A percentile compares a stretch with the other conserved stretches of the same genome.
Evolutionary conservation across 2,329 filamentous ascomycete species (phyloP).

Genomic region (Xylariaceae sp.): DNA sequence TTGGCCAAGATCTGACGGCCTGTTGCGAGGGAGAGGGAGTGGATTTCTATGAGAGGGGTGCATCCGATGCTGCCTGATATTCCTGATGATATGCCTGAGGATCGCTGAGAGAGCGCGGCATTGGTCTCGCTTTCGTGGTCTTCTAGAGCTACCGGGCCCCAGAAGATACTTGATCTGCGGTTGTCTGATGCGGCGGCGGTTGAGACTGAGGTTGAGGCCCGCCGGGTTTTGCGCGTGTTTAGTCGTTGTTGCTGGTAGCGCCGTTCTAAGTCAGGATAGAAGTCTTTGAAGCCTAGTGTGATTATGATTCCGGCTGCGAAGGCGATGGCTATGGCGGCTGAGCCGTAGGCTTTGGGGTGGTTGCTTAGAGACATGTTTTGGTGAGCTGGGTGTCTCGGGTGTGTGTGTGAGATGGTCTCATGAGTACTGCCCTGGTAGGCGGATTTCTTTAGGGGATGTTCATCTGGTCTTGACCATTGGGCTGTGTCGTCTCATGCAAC

Average conservation of each 20-base stretch:
- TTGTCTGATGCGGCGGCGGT: conserved; percentile 15
- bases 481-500: too few relatives aligned
- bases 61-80: conserved; percentile 92
- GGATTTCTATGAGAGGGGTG: conserved; percentile 84
- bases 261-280: conserved; percentile 71
- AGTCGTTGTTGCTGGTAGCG: conserved; percentile 53
- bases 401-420: not conserved
- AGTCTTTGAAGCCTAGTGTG: conserved; percentile 74
- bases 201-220: conserved; percentile 7
- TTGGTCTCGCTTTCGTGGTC: conserved; percentile 46
- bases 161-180: conserved; percentile 44
- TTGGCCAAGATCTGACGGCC: conserved; percentile 90
- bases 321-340: conserved; percentile 65
- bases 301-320: conserved; percentile 76
- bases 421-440: not conserved
- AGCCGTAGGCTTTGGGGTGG: conserved; percentile 61
- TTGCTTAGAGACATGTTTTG: conserved; percentile 56
- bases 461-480: too few relatives aligned
- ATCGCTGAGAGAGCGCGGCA: conserved; percentile 20
- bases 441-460: too few relatives aligned
- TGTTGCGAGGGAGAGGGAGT: conserved; percentile 79
- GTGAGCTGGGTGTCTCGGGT: not conserved
- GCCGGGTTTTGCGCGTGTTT: conserved; percentile 18
- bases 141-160: conserved; percentile 53
- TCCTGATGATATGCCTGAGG: conserved; percentile 62